Evolutionary conservation across 2,329 filamentous ascomycete species (phyloP).

Genomic region (Penicillium vulpinum): DNA sequence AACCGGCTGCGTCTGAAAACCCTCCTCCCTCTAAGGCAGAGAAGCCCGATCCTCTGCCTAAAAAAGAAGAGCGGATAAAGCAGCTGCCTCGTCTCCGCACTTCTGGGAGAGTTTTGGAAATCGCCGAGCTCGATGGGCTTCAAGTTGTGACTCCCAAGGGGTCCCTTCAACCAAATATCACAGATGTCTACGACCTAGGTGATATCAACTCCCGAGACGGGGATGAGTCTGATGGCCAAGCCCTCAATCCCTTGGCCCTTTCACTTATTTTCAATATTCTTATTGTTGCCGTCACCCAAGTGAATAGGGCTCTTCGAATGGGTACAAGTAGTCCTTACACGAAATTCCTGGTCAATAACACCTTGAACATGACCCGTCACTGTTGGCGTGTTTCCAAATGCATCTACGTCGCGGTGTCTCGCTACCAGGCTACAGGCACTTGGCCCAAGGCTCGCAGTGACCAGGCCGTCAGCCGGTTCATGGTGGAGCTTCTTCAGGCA

Average conservation of each 20-base stretch:
- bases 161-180: constrained; percentile 21
- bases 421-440: constrained; percentile 34
- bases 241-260: constrained; percentile 25
- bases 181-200: constrained; percentile 20
- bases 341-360: constrained; percentile 24
- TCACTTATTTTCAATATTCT: constrained; percentile 34
- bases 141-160: constrained; percentile 30
- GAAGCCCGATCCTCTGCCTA: constrained; percentile 2
- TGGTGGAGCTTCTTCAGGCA: constrained; percentile 36
- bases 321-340: constrained; percentile 26
- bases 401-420: constrained; percentile 26
- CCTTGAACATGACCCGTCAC: constrained; percentile 35
- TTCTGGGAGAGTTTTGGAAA: constrained; percentile 23
- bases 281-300: constrained; percentile 29
- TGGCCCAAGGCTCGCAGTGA: constrained; percentile 32
- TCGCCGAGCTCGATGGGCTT: constrained; percentile 39
- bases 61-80: constrained; percentile 4
- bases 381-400: constrained; percentile 31
- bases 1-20: constrained; percentile 10
- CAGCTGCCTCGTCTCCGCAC: constrained; percentile 7
- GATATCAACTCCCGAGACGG: constrained; percentile 16
- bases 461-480: constrained; percentile 29
- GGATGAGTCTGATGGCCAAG: constrained; percentile 14
- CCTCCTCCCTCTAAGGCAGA: constrained; percentile 1
- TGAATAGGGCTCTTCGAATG: constrained; percentile 25